Conservation (phyloP, 1,284 basidiomycete species). For the Gomphus bonarii region DNA sequence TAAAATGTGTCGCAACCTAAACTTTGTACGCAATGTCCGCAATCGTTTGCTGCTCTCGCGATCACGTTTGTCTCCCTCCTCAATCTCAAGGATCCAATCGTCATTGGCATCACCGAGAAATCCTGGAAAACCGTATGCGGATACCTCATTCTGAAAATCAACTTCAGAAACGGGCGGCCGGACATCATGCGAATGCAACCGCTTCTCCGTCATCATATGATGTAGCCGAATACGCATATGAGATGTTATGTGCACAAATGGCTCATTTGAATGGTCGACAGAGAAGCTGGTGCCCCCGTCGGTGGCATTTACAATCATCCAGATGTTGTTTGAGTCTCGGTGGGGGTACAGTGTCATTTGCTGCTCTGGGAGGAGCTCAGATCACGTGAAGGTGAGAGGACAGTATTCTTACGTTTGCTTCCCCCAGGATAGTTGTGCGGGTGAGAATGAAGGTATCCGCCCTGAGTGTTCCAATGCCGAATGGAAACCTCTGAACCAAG, state of each 20-base stretch:
- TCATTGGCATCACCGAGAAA: constrained; percentile 88
- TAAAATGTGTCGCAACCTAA: constrained; percentile 77
- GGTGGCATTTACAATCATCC: constrained; percentile 72
- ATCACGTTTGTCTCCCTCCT: constrained; percentile 57
- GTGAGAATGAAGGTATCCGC: constrained; percentile 97
- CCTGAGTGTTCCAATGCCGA: constrained; percentile 92
- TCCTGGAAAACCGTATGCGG: constrained; percentile 85
- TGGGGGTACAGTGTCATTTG: constrained; percentile 98
- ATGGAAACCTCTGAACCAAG: constrained; percentile 79
- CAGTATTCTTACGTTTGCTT: constrained; percentile 55
- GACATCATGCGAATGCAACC: constrained; percentile 89
- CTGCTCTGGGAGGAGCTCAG: constrained; percentile 54
- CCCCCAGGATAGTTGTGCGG: constrained; percentile 80
- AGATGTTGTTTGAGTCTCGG: constrained; percentile 86
- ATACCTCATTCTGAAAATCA: constrained; percentile 99
- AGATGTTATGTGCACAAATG: constrained; percentile 55
- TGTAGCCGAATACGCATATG: constrained; percentile 75
- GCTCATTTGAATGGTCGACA: constrained; percentile 44
- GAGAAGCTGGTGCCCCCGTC: constrained; percentile 28
- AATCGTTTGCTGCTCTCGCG: constrained; percentile 61
- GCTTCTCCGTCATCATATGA: constrained; percentile 76
- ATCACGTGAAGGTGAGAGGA: not conserved
- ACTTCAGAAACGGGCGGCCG: constrained; percentile 96
- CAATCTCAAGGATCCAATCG: constrained; percentile 91
- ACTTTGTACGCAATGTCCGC: constrained; percentile 73